These are phyloP conservation scores for Chaetomium sp. DNA, from an alignment of 2,329 filamentous ascomycete species.

Conservation along the genomic window DNA sequence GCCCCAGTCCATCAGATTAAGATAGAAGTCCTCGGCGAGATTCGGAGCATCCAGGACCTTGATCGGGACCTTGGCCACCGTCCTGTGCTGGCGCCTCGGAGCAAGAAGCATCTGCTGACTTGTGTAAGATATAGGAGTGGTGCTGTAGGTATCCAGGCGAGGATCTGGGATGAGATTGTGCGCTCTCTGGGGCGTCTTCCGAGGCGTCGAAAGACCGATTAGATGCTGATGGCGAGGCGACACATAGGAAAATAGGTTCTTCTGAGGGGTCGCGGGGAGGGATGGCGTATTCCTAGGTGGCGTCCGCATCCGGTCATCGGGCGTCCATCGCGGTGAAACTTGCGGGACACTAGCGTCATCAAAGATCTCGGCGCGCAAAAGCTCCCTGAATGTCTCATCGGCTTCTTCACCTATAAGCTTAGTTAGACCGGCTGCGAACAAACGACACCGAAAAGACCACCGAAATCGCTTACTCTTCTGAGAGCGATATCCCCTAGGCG, in stretches of 20 bases:
- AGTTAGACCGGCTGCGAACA: conserved; percentile 20
- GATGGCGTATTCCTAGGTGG: conserved; percentile 51
- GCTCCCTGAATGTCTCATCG: conserved; percentile 81
- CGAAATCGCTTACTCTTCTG: conserved; percentile 65
- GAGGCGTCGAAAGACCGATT: conserved; percentile 79
- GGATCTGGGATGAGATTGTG: conserved; percentile 86
- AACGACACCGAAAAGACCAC: background rate
- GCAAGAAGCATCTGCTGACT: conserved; percentile 92
- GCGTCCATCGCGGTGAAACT: conserved; percentile 56
- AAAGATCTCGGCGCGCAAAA: conserved; percentile 88
- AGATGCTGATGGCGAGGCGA: conserved; percentile 66
- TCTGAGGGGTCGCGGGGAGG: conserved; percentile 68
- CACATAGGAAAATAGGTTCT: conserved; percentile 92
- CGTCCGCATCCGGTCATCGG: conserved; percentile 57
- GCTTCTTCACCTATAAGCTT: conserved; percentile 69
- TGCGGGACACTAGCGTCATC: conserved; percentile 85
- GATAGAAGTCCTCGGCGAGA: conserved; percentile 92
- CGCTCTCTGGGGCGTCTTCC: conserved; percentile 80
- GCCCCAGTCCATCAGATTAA: conserved; percentile 97
- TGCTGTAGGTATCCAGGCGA: conserved; percentile 85
- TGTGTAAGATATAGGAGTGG: conserved; percentile 87
- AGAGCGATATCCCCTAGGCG: conserved; percentile 82
- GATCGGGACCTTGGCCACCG: conserved; percentile 93
- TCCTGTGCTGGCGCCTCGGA: conserved; percentile 78
- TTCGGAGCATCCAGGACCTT: conserved; percentile 97